Conservation (phyloP, 2,329 filamentous ascomycete genomes). For the Aspergillus sp. region DNA sequence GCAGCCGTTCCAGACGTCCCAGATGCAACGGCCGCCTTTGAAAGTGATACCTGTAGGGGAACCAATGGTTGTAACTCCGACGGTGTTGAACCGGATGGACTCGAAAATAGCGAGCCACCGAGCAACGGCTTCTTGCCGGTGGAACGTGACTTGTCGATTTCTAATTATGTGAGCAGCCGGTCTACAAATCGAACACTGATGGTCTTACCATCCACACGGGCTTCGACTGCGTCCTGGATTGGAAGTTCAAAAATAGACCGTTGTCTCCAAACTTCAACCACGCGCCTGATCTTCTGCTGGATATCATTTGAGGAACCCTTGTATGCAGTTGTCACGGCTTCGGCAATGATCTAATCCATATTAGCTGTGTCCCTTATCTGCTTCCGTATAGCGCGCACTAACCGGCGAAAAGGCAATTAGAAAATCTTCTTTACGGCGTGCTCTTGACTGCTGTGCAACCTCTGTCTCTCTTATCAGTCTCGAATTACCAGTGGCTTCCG, state of each 20-base stretch:
- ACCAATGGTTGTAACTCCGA: conserved; percentile 76
- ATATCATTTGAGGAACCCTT: conserved; percentile 83
- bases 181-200: neutral
- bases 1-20: conserved; percentile 69
- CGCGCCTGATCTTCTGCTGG: conserved; percentile 81
- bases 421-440: conserved; percentile 88
- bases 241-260: conserved; percentile 78
- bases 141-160: conserved; percentile 57
- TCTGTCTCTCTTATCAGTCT: conserved; percentile 55
- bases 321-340: conserved; percentile 87
- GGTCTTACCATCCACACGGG: conserved; percentile 70
- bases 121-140: conserved; percentile 56
- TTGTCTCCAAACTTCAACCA: conserved; percentile 92
- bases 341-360: conserved; percentile 67
- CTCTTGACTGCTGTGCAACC: conserved; percentile 94
- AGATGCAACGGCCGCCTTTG: conserved; percentile 69
- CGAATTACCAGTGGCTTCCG: neutral
- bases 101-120: conserved; percentile 70
- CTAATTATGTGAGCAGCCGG: conserved; percentile 29
- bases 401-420: conserved; percentile 83
- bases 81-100: conserved; percentile 60
- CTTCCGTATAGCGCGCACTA: conserved; percentile 17
- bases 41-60: conserved; percentile 69
- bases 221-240: conserved; percentile 79
- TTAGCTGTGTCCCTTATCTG: conserved; percentile 20